phyloP scores from a whole-genome alignment of 2,329 filamentous ascomycete genomes.

The Ascochyta koolunga region DNA sequence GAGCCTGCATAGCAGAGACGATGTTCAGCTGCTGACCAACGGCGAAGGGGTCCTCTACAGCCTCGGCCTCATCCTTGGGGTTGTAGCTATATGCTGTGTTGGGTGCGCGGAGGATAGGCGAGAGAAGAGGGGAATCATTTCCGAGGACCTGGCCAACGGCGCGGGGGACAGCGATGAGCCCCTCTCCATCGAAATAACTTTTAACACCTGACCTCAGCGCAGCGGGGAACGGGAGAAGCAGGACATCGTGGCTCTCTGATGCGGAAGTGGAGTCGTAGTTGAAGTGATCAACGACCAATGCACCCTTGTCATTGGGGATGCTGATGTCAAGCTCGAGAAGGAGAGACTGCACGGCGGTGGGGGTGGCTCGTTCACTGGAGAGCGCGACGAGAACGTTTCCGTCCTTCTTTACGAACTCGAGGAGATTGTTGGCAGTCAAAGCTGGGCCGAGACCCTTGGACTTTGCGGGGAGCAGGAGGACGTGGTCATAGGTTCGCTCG shows the following conservation, averaged over 20 bases:
- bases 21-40: conserved; percentile 83
- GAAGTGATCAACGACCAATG: conserved; percentile 93
- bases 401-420: conserved; percentile 89
- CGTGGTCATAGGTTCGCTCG: conserved; percentile 87
- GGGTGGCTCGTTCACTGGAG: conserved; percentile 71
- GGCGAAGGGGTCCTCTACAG: conserved; percentile 83
- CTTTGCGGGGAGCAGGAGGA: conserved; percentile 86
- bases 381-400: conserved; percentile 91
- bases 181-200: conserved; percentile 75
- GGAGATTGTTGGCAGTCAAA: conserved; percentile 81
- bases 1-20: conserved; percentile 85
- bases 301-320: conserved; percentile 83
- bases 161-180: conserved; percentile 79
- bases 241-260: conserved; percentile 83
- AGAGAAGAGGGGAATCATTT: conserved; percentile 73
- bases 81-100: conserved; percentile 92
- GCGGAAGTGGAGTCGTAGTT: conserved; percentile 82
- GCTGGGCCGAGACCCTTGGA: conserved; percentile 91
- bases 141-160: conserved; percentile 83
- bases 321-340: conserved; percentile 88
- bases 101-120: conserved; percentile 82
- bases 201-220: conserved; percentile 71
- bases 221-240: conserved; percentile 75
- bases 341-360: conserved; percentile 75
- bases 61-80: conserved; percentile 77